Base-by-base conservation (phyloP, 1,284 basidiomycete species). In the Athelia sp. region DNA sequence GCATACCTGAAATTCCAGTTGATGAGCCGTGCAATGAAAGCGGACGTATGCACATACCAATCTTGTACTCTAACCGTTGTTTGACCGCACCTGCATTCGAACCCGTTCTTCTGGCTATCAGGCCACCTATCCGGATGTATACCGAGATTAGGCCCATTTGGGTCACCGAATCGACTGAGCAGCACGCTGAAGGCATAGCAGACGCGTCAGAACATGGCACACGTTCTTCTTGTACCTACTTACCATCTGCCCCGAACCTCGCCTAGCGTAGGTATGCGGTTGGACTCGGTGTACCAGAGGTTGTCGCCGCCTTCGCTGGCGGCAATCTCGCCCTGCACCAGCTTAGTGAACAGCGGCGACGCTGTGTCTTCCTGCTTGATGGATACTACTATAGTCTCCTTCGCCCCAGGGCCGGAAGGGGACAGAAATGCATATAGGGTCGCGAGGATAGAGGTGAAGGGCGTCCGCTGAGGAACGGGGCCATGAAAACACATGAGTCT, bases 101-200 rank as follows among this genome's bases (percentile, higher is more conserved):
- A 95, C 0, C 82, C 87, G 3, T 74, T 67, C 56, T 76, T 80
- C 45, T 65, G 69, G 57, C 81, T 90, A 66, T 94, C 83, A 1
- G 90, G 90, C 92, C 92, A 95, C 1, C 68, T 72, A 1, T 77
- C 79, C 2, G 91, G 90, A 59, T 92, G 88, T 14, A 94, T 88
- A 0, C 91, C 92, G 56, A 92, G 71, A 78, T 50, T 76, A 69
- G 58, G 81, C 77, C 87, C 88, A 87, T 14, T 74, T 79, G 11
- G 66, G 64, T 2, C 81, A 1, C 87, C 84, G 60, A 94, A 95
- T 19, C 93, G 79, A 56, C 87, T 91, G 60, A 95, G 81, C 70
- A 96, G 67, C 29, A 94, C 75, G 4, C 26, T 29, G 26, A 13
- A 29, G 4, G 13, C 4, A 29, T 6, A 29, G 4, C 26, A 29